phyloP scores from a whole-genome alignment of 2,329 filamentous ascomycete genomes.

The Xylogone sp. region DNA sequence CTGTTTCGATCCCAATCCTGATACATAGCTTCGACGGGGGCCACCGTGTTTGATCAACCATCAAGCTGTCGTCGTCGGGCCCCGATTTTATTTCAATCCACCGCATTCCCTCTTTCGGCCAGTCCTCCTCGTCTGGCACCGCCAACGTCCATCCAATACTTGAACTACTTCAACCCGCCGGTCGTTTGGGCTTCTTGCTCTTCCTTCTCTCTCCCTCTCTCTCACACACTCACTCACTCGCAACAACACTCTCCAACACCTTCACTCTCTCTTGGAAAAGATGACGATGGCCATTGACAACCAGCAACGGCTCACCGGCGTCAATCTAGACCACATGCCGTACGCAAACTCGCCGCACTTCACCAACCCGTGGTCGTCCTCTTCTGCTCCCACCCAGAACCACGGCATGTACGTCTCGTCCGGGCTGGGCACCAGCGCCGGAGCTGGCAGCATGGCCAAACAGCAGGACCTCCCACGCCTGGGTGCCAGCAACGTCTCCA shows the following conservation, averaged over 20 bases:
- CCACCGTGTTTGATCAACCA: background rate
- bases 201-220: too few relatives aligned
- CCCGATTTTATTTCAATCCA: background rate
- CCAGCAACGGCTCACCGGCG: conserved; percentile 73
- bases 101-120: background rate
- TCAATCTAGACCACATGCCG: conserved; percentile 79
- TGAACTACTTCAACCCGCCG: too few relatives aligned
- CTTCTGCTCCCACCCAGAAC: conserved; percentile 42
- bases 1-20: background rate
- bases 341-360: conserved; percentile 69
- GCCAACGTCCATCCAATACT: too few relatives aligned
- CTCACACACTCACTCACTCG: background rate
- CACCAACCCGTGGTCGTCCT: conserved; percentile 81
- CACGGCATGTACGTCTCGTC: conserved; percentile 61
- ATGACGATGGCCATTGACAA: conserved; percentile 97
- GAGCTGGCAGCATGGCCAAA: conserved; percentile 53
- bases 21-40: background rate
- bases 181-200: too few relatives aligned
- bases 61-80: background rate
- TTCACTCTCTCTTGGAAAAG: conserved; percentile 8
- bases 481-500: conserved; percentile 50
- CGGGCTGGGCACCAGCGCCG: conserved; percentile 54
- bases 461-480: conserved; percentile 55
- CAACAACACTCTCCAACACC: background rate
- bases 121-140: too few relatives aligned